Percentiles rank a stretch among this genome's conserved stretches.
Conservation (phyloP, 805 yeast species). For the Saccharomycopsis olivae region DNA sequence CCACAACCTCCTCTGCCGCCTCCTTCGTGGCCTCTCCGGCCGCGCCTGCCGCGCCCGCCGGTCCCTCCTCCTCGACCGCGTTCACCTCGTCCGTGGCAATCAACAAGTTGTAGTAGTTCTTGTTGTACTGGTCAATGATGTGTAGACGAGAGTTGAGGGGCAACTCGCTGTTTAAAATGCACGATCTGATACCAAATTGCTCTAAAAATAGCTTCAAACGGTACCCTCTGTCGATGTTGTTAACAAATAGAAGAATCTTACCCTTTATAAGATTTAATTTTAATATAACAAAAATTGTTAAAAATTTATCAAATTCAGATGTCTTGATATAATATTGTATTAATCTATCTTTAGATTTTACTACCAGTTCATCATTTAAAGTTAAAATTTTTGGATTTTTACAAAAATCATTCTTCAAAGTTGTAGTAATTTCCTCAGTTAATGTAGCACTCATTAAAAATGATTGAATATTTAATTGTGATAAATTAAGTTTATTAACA, state of each 20-base stretch:
- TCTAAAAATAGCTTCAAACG: conserved; percentile 82
- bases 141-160: conserved; percentile 91
- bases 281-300: conserved; percentile 83
- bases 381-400: conserved; percentile 72
- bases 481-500: conserved; percentile 52
- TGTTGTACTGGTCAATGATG: conserved; percentile 91
- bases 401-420: conserved; percentile 68
- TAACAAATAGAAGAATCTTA: conserved; percentile 82
- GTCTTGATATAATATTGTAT: conserved; percentile 82
- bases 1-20: conserved; percentile 19
- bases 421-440: conserved; percentile 65
- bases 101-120: conserved; percentile 71
- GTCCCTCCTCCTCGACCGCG: conserved; percentile 35
- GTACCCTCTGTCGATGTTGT: conserved; percentile 91
- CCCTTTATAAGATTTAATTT: conserved; percentile 84
- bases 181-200: conserved; percentile 85
- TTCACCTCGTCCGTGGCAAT: conserved; percentile 92
- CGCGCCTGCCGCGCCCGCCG: conserved; percentile 44
- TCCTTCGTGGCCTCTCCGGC: conserved; percentile 19
- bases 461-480: conserved; percentile 48
- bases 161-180: conserved; percentile 83
- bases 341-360: conserved; percentile 44
- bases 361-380: conserved; percentile 58
- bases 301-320: conserved; percentile 82
- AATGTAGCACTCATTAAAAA: conserved; percentile 95